These are phyloP conservation scores for Tothia fuscella DNA, from an alignment of 2,329 filamentous ascomycete genomes.

Conservation along the genomic window DNA sequence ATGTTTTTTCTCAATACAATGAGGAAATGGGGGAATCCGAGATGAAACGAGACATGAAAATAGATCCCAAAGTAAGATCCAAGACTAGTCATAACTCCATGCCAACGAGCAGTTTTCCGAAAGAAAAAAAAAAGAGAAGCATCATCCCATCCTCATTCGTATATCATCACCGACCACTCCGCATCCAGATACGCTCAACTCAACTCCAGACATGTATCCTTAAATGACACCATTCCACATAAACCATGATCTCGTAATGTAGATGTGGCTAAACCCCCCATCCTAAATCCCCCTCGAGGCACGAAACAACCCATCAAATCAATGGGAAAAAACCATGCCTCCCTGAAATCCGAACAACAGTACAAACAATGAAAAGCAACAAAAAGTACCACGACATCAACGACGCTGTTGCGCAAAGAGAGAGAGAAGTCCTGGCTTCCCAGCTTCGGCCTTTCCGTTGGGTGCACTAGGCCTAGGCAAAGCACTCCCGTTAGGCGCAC, in stretches of 20 bases:
- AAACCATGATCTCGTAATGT: no score
- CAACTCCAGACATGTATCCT: background rate
- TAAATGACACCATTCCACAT: background rate
- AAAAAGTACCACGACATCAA: slow-evolving; percentile 12
- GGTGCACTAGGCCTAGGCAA: slow-evolving; percentile 2
- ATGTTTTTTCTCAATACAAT: no score
- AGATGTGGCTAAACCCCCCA: background rate
- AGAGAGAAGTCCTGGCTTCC: background rate
- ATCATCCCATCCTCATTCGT: no score
- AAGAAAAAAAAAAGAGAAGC: no score
- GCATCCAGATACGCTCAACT: slow-evolving; percentile 3
- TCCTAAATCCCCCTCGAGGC: slow-evolving; percentile 13
- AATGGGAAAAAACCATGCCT: slow-evolving; percentile 19
- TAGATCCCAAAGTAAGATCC: background rate
- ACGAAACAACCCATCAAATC: slow-evolving; percentile 18
- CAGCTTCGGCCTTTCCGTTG: slow-evolving; percentile 8
- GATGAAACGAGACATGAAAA: background rate
- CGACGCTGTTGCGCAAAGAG: slow-evolving; percentile 3
- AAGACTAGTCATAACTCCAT: no score
- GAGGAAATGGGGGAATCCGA: background rate
- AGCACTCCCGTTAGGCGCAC: slow-evolving; percentile 4
- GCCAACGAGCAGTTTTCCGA: no score
- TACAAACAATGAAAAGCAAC: slow-evolving; percentile 11
- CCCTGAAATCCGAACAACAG: slow-evolving; percentile 14
- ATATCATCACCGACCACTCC: no score